Conservation (phyloP, 2,329 filamentous ascomycete species). For the Sporothrix humicola region DNA sequence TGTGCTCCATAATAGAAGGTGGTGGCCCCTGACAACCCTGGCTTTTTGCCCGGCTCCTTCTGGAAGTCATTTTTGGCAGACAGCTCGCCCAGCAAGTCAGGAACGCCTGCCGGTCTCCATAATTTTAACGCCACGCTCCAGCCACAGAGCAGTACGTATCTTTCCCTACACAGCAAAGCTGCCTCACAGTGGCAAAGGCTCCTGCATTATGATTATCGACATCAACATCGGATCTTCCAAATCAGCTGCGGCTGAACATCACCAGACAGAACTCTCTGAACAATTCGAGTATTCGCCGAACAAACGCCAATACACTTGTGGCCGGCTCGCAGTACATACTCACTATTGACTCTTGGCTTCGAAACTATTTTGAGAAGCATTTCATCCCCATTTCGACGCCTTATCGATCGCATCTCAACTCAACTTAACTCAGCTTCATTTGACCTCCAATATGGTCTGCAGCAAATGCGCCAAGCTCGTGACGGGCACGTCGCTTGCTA, state of each 20-base stretch:
- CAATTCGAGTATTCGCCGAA: too few species aligned
- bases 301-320: too few species aligned
- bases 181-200: not conserved
- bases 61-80: too few species aligned
- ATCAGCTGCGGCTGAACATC: not conserved
- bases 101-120: not conserved
- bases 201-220: not conserved
- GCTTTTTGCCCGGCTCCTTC: not conserved
- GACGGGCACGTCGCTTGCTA: conserved; percentile 65
- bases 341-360: too few species aligned
- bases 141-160: conserved; percentile 26
- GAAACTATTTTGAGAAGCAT: too few species aligned
- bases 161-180: not conserved
- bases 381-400: too few species aligned
- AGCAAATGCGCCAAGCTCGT: conserved; percentile 66
- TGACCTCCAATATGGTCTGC: conserved; percentile 56
- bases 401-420: not conserved
- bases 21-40: conserved; percentile 30
- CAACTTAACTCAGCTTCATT: not conserved
- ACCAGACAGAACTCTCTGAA: not conserved
- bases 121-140: conserved; percentile 24
- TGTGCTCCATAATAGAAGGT: conserved; percentile 22
- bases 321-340: too few species aligned
- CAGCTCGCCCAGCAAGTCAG: not conserved
- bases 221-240: not conserved